phyloP scores from a whole-genome alignment of 2,329 filamentous ascomycete species.

The Xylariaceae sp. region DNA sequence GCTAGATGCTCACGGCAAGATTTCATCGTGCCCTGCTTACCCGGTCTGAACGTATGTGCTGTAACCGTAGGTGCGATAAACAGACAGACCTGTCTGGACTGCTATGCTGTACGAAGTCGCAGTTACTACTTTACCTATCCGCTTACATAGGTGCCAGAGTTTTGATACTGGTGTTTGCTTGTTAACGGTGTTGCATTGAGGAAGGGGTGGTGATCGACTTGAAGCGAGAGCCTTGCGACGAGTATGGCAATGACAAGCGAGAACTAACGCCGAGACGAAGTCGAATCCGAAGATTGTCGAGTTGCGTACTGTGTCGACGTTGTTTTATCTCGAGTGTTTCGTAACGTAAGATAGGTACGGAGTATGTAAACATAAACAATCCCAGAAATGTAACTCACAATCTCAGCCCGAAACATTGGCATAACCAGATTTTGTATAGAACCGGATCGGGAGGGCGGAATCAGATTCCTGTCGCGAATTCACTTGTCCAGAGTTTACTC shows the following conservation, averaged over 20 bases:
- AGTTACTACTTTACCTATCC: too few species aligned
- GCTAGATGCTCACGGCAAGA: not conserved
- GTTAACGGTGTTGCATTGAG: too few species aligned
- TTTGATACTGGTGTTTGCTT: not conserved
- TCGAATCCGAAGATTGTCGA: not conserved
- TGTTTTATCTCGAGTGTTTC: too few species aligned
- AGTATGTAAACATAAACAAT: not conserved
- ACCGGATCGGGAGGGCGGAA: not conserved
- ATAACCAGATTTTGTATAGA: not conserved
- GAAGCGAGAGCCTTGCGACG: too few species aligned
- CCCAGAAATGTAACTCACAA: too few species aligned
- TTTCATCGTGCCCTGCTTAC: not conserved
- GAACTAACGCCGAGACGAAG: not conserved
- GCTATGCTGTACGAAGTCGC: too few species aligned
- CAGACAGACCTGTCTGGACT: not conserved
- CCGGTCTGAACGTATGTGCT: not conserved
- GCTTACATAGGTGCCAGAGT: not conserved
- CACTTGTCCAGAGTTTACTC: not conserved
- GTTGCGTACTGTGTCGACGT: too few species aligned
- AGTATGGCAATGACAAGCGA: not conserved
- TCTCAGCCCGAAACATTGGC: not conserved
- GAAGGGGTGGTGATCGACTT: too few species aligned
- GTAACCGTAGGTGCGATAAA: too few species aligned
- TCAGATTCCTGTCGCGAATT: not conserved
- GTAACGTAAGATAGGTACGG: too few species aligned